phyloP scores from a whole-genome alignment of 2,329 filamentous ascomycete species.

The Fusarium burgessii region DNA sequence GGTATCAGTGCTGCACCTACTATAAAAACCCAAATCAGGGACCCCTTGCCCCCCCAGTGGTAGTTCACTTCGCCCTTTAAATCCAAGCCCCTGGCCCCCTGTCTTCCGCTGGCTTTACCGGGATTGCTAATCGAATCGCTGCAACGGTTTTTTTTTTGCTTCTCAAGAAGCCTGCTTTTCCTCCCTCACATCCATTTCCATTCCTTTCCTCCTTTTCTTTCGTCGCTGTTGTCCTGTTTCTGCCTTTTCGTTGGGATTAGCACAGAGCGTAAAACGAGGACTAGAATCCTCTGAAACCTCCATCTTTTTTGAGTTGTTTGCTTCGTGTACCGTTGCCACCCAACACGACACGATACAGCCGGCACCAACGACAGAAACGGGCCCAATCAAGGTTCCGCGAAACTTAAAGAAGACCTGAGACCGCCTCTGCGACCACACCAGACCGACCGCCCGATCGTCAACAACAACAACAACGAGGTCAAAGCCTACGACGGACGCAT shows the following conservation, averaged over 20 bases:
- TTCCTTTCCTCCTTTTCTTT: conserved; percentile 12
- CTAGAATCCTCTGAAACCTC: not conserved
- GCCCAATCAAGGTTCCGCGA: conserved; percentile 18
- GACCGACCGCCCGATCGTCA: conserved; percentile 22
- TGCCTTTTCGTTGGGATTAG: conserved; percentile 6
- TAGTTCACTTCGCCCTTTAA: conserved; percentile 25
- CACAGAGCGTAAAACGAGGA: conserved; percentile 6
- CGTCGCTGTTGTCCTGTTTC: not conserved
- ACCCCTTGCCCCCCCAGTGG: conserved; percentile 19
- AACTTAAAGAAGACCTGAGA: conserved; percentile 18
- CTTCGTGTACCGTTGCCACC: conserved; percentile 19
- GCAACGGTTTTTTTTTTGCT: conserved; percentile 24
- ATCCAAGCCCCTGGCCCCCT: conserved; percentile 13
- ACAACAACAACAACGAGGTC: conserved; percentile 16
- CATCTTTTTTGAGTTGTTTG: conserved; percentile 7
- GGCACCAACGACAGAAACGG: conserved; percentile 3
- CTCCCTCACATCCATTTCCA: conserved; percentile 20
- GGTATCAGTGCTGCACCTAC: not conserved
- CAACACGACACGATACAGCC: not conserved
- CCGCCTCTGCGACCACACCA: conserved; percentile 25
- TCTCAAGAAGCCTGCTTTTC: conserved; percentile 8
- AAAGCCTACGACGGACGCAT: conserved; percentile 3
- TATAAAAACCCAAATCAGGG: conserved; percentile 10
- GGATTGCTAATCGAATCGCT: conserved; percentile 36
- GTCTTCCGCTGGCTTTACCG: conserved; percentile 28